Percentiles rank a stretch among this genome's conserved stretches.
These are phyloP conservation scores for Colletotrichum shisoi DNA, from an alignment of 2,329 filamentous ascomycete species.

Conservation along the genomic window DNA sequence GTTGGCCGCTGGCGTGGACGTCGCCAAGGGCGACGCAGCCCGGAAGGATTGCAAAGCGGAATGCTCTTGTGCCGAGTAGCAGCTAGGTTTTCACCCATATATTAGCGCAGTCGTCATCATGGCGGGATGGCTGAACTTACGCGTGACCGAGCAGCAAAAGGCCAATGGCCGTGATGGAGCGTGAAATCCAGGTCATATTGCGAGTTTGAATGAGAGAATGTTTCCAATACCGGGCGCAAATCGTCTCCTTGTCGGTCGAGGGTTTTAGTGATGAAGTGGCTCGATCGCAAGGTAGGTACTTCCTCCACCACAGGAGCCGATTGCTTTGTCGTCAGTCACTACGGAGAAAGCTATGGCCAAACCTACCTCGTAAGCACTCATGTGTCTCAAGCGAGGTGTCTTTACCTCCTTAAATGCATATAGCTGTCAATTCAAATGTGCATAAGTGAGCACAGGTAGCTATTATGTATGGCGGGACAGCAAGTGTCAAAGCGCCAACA, in stretches of 20 bases:
- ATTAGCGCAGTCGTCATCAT: background rate
- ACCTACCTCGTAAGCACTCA: no score
- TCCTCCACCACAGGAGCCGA: no score
- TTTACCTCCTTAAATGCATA: no score
- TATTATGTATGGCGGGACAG: background rate
- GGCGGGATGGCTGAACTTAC: constrained; percentile 62
- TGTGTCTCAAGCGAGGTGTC: no score
- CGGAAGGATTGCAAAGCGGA: constrained; percentile 72
- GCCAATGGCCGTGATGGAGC: constrained; percentile 75
- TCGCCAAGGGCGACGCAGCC: constrained; percentile 48
- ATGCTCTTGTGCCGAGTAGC: constrained; percentile 96
- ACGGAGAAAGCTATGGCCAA: no score
- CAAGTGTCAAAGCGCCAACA: background rate
- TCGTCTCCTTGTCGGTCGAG: background rate
- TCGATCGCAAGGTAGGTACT: no score
- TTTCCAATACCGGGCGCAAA: background rate
- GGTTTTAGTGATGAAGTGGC: background rate
- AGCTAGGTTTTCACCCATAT: constrained; percentile 61
- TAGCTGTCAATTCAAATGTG: no score
- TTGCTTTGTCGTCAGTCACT: background rate
- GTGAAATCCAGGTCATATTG: constrained; percentile 75
- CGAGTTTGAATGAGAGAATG: background rate
- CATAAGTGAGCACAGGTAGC: background rate
- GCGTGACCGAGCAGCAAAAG: constrained; percentile 83
- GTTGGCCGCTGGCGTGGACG: constrained; percentile 55